phyloP scores from a whole-genome alignment of 306 rosid genomes.

The Vigna mungo region DNA sequence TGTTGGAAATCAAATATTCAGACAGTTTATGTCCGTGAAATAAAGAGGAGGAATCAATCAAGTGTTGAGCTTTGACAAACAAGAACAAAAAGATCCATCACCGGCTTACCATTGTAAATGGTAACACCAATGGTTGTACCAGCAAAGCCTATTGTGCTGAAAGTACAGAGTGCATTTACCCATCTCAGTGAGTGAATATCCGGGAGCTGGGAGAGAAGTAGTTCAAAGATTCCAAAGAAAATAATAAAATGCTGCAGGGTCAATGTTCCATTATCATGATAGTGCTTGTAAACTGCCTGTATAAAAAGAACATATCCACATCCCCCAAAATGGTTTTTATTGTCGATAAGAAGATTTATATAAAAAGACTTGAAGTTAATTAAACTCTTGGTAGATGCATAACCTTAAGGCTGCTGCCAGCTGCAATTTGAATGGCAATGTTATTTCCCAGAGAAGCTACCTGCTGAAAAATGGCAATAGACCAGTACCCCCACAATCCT shows the following conservation, averaged over 20 bases:
- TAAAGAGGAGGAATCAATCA: slow-evolving; percentile 9
- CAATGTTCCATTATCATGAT: slow-evolving; percentile 59
- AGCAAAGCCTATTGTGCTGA: slow-evolving; percentile 80
- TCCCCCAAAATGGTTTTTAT: neutral
- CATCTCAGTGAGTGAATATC: slow-evolving; percentile 79
- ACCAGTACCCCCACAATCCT: slow-evolving; percentile 85
- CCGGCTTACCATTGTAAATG: slow-evolving; percentile 63
- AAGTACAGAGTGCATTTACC: slow-evolving; percentile 85
- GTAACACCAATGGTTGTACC: slow-evolving; percentile 77
- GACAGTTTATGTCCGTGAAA: neutral
- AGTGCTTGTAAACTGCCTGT: slow-evolving; percentile 75
- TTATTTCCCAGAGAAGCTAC: slow-evolving; percentile 83
- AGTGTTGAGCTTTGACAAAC: neutral
- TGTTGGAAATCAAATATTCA: slow-evolving; percentile 6
- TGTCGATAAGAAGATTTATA: neutral
- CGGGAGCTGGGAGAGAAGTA: slow-evolving; percentile 78
- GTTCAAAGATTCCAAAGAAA: slow-evolving; percentile 77
- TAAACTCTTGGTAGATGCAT: slow-evolving; percentile 23
- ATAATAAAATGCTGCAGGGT: slow-evolving; percentile 72
- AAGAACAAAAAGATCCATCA: neutral
- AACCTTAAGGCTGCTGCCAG: slow-evolving; percentile 86
- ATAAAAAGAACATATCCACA: neutral
- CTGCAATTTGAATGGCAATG: slow-evolving; percentile 85
- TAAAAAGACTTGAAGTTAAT: neutral
- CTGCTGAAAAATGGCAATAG: slow-evolving; percentile 76